phyloP scores from a whole-genome alignment of 495 filamentous ascomycete genomes.

The Penicillium cosmopolitanum region DNA sequence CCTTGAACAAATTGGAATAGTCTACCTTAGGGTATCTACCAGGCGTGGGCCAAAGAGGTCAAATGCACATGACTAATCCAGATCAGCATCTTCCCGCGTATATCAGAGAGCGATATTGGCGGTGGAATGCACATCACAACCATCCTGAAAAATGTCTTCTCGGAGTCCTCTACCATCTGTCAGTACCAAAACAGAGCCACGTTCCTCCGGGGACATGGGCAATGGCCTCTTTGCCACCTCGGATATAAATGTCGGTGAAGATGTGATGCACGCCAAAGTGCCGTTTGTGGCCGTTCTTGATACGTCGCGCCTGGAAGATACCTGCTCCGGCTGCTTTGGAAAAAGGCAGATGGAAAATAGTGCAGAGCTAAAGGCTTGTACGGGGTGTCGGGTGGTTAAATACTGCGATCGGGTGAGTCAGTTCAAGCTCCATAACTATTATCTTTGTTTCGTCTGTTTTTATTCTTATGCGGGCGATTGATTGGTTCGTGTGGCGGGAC shows the following conservation, averaged over 20 bases:
- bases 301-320: slow-evolving; percentile 41
- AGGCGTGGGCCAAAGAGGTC: neutral
- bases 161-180: slow-evolving; percentile 26
- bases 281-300: slow-evolving; percentile 52
- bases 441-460: neutral
- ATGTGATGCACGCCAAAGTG: slow-evolving; percentile 41
- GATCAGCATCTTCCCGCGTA: neutral
- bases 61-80: neutral
- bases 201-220: slow-evolving; percentile 38
- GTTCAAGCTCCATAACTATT: slow-evolving; percentile 14
- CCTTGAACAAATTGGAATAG: neutral
- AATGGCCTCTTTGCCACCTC: slow-evolving; percentile 47
- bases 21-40: neutral
- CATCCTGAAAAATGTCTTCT: slow-evolving; percentile 25
- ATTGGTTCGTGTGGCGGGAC: neutral
- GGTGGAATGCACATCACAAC: slow-evolving; percentile 6
- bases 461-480: neutral
- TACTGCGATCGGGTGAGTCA: slow-evolving; percentile 71
- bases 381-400: slow-evolving; percentile 61
- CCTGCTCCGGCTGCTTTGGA: slow-evolving; percentile 50
- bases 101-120: slow-evolving; percentile 13
- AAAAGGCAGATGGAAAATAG: slow-evolving; percentile 31
- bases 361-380: slow-evolving; percentile 56
- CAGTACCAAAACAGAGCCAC: slow-evolving; percentile 32
- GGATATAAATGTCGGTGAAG: slow-evolving; percentile 38